Base-by-base conservation (phyloP, 306 rosid species). In the Medicago truncatula region DNA sequence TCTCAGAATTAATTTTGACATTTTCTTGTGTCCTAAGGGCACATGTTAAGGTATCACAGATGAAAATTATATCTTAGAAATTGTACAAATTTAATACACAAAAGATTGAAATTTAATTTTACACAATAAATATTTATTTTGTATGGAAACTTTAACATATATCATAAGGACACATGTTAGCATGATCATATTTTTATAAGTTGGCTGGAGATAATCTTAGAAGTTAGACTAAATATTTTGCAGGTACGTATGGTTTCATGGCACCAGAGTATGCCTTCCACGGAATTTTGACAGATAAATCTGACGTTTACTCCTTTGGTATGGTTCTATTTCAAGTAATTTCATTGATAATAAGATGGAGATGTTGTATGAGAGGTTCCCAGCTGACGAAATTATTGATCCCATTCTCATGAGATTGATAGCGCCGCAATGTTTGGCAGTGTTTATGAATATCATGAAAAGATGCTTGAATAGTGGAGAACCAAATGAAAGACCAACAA, bases 221-320 rank as follows among this genome's bases (percentile, higher is more conserved):
- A 87, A 81, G 17, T 76, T 87, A 31, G 6, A 31, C 36, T 3
- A 43, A 43, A 9, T 43, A 14, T 0, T 41, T 41, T 12, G 12
- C 57, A 50, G 57, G 21, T 6, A 50, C 57, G 2, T 0, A 3
- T 31, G 9, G 9, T n/a, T n/a, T 6, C 57, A 6, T 16, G 4
- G 21, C 57, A 2, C 57, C 57, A 0, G 57, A 50, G 57, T 50
- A 7, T n/a, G 20, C n/a, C n/a, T n/a, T n/a, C n/a, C n/a, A n/a
- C n/a, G 1, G 2, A 1, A 16, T 10, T 50, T 5, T n/a, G 10
- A n/a, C 57, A 7, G 21, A 50, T 15, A 50, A 50, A n/a, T n/a
- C 1, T 2, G 89, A 88, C 7, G 88, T 88, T 8, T 83, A 85
- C 75, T 85, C 89, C 0, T 83, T 81, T 8, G 88, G 92, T 0